Base-by-base conservation (phyloP, 2,329 filamentous ascomycete genomes). In the Fusarium pininemorale region DNA sequence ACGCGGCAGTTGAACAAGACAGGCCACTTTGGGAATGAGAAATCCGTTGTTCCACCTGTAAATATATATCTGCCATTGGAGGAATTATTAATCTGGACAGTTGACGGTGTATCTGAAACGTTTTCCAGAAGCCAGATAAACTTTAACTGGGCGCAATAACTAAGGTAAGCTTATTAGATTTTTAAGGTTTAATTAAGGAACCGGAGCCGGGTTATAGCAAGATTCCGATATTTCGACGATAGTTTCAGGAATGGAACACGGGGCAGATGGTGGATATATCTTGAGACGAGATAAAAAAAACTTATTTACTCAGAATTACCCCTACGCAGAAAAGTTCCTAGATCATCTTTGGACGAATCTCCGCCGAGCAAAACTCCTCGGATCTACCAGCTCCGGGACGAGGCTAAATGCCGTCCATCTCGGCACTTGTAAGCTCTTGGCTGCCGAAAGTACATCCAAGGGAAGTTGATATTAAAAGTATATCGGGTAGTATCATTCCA, bases 151-250 rank as follows among this genome's bases (percentile, higher is more conserved):
- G 56, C 30, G 59, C 32, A 39, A 38, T 38, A 45, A 50, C 42
- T 26, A 45, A 26, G 24, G 24, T 26, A 26, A 45, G 28, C 54
- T 59, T 57, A 53, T 55, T 66, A 14, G 32, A 32, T 32, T 32
- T 13, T 14, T 35, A 74, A 73, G 62, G 71, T 74, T 74, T 74
- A 35, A 74, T 74, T 72, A 72, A 74, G 71, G 71, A 63, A 61
- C 63, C 39, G 26, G 28, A 41, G 45, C 22, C 44, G 38, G 62
- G 22, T 10, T 38, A 26, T 63, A 54, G 32, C 16, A 35, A 26
- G 37, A 24, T 70, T 38, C 41, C 41, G 38, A 66, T n/a, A 50
- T 63, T 53, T 45, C 32, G 30, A 45, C 35, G 18, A 28, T 48
- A 37, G 70, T 71, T 70, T 56, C 53, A 74, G 44, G 58, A 32